phyloP scores from a whole-genome alignment of 345 rosid genomes.

The Lepidium didymum region DNA sequence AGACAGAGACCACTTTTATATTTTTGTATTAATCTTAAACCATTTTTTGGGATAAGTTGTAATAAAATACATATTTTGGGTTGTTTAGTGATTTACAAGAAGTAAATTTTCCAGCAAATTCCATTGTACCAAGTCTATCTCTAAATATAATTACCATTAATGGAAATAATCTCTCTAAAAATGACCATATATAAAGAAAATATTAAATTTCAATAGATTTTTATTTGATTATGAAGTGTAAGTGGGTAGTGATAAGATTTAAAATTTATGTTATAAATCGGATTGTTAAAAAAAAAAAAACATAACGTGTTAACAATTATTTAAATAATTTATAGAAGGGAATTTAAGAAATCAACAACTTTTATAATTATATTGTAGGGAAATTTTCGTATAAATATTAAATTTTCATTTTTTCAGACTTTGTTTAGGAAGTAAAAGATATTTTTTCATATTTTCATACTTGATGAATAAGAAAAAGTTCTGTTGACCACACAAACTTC shows the following conservation, averaged over 20 bases:
- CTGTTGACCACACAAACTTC: background rate
- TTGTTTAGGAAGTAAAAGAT: background rate
- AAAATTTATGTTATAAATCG: too few relatives aligned
- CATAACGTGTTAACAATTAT: background rate
- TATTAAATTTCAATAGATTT: conserved; percentile 8
- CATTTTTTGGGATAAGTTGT: background rate
- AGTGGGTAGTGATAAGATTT: too few relatives aligned
- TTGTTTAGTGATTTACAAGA: background rate
- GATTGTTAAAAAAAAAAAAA: background rate
- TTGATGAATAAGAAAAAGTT: background rate
- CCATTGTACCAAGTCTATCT: background rate
- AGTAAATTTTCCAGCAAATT: background rate
- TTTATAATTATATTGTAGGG: too few relatives aligned
- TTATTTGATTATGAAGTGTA: background rate
- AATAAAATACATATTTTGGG: background rate
- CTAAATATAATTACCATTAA: background rate
- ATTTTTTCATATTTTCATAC: background rate
- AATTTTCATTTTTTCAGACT: background rate
- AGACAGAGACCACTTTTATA: background rate
- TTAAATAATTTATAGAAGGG: background rate
- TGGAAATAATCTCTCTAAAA: background rate
- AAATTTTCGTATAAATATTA: background rate
- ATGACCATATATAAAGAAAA: background rate
- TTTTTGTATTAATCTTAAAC: background rate
- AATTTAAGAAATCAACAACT: background rate